phyloP scores from a whole-genome alignment of 2,329 filamentous ascomycete genomes.

The Verticillium albo-atrum region DNA sequence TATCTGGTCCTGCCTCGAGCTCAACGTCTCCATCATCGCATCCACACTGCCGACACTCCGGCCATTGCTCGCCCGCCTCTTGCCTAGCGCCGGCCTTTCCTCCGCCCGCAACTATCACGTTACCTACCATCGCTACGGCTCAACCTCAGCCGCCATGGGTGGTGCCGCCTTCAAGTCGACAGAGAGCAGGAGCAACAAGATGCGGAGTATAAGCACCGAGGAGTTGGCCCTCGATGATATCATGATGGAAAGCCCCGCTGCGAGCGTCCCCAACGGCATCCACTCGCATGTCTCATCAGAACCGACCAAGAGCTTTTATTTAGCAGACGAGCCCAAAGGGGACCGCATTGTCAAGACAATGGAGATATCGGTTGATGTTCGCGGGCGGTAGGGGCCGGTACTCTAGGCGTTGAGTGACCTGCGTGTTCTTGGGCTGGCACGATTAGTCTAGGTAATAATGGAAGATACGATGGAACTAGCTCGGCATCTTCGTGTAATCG shows the following conservation, averaged over 20 bases:
- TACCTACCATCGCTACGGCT: slow-evolving; percentile 14
- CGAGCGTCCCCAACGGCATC: not conserved
- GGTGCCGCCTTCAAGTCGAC: slow-evolving; percentile 5
- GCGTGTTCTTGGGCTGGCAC: not conserved
- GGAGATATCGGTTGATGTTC: slow-evolving; percentile 1
- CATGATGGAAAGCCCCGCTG: slow-evolving; percentile 1
- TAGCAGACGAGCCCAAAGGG: not conserved
- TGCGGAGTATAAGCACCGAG: slow-evolving; percentile 16
- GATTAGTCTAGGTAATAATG: not conserved
- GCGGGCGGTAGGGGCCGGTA: not conserved
- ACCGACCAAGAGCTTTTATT: not conserved
- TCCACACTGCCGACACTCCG: slow-evolving; percentile 23
- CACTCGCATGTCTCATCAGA: slow-evolving; percentile 4
- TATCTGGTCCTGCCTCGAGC: slow-evolving; percentile 25
- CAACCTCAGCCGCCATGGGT: slow-evolving; percentile 3
- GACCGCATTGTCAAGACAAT: slow-evolving; percentile 5
- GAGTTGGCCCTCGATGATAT: slow-evolving; percentile 17
- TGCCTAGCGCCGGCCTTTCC: slow-evolving; percentile 15
- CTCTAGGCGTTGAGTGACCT: not conserved
- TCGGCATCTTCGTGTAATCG: not conserved
- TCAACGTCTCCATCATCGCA: slow-evolving; percentile 23
- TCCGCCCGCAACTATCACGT: slow-evolving; percentile 9
- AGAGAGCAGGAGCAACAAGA: slow-evolving; percentile 6
- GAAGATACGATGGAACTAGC: not conserved
- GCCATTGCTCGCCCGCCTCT: slow-evolving; percentile 18